Evolutionary conservation across 169 alveolate genomes (phyloP).

Genomic region (Hepatocystis sp.): DNA sequence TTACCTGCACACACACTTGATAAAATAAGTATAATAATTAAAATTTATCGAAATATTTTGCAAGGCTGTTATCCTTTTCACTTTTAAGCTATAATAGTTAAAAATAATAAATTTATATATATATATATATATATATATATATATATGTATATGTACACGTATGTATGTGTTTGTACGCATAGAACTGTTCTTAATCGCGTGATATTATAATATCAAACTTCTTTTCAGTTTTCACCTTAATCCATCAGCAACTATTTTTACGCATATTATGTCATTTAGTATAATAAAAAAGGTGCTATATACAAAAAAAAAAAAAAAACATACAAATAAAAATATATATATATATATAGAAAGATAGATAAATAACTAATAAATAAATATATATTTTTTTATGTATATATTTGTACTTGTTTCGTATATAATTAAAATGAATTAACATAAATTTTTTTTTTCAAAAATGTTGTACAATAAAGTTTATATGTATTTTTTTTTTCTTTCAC

Average conservation of each 20-base stretch:
- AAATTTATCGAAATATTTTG: conserved; percentile 40
- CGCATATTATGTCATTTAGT: conserved; percentile 39
- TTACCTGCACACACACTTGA: conserved; percentile 40
- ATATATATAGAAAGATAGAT: conserved; percentile 4
- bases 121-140: background rate
- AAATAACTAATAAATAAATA: background rate
- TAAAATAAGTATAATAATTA: conserved; percentile 26
- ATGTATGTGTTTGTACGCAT: background rate
- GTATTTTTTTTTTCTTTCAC: background rate
- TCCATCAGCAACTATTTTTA: conserved; percentile 26
- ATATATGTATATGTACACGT: background rate
- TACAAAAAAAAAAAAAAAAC: background rate
- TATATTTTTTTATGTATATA: no score
- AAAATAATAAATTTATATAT: background rate
- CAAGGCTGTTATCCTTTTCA: conserved; percentile 17
- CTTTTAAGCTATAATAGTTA: conserved; percentile 6
- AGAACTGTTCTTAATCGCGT: no score
- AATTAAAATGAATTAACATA: background rate
- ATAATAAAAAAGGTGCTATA: conserved; percentile 41
- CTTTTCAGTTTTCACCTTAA: conserved; percentile 15
- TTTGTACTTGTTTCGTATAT: background rate
- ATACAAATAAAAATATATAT: background rate
- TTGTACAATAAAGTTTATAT: background rate
- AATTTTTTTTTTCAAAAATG: background rate
- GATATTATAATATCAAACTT: no score